These are phyloP conservation scores for Neoascochyta sp. DNA, from an alignment of 2,329 filamentous ascomycete species.

Conservation along the genomic window DNA sequence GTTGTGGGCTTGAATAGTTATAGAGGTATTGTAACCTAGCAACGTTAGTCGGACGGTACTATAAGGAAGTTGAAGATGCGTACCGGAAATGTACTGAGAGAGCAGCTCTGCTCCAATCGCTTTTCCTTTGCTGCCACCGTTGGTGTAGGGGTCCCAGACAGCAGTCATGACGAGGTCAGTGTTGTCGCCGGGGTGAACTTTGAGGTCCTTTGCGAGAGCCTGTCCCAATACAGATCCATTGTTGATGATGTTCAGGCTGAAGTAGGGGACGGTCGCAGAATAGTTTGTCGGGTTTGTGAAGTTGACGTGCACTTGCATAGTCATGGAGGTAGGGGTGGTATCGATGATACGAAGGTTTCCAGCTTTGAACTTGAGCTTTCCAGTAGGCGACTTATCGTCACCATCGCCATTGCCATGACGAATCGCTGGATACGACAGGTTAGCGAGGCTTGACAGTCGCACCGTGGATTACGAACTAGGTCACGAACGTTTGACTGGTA, in stretches of 20 bases:
- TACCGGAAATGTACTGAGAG: slow-evolving; percentile 79
- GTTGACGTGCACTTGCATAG: slow-evolving; percentile 69
- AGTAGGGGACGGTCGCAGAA: slow-evolving; percentile 73
- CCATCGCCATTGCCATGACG: slow-evolving; percentile 20
- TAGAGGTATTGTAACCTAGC: slow-evolving; percentile 70
- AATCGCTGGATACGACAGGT: slow-evolving; percentile 35
- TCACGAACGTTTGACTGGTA: slow-evolving; percentile 92
- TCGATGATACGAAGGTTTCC: slow-evolving; percentile 68
- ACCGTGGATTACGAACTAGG: slow-evolving; percentile 46
- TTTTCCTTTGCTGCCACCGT: slow-evolving; percentile 60
- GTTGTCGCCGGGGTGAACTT: slow-evolving; percentile 67
- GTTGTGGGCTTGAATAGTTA: slow-evolving; percentile 69
- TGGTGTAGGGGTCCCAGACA: slow-evolving; percentile 66
- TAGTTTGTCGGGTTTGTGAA: slow-evolving; percentile 90
- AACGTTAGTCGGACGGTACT: slow-evolving; percentile 3
- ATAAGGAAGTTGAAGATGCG: slow-evolving; percentile 7
- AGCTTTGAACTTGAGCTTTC: slow-evolving; percentile 60
- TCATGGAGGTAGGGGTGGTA: slow-evolving; percentile 68
- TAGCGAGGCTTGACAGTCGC: slow-evolving; percentile 23
- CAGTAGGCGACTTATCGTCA: slow-evolving; percentile 43
- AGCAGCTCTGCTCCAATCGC: slow-evolving; percentile 67
- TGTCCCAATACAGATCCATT: slow-evolving; percentile 74
- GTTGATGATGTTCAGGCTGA: slow-evolving; percentile 70
- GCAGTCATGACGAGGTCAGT: slow-evolving; percentile 63
- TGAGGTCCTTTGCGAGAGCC: slow-evolving; percentile 62